These are phyloP conservation scores for Rhizophagus sp. DNA, from an alignment of 192 early-diverging fungal species.

Conservation along the genomic window DNA sequence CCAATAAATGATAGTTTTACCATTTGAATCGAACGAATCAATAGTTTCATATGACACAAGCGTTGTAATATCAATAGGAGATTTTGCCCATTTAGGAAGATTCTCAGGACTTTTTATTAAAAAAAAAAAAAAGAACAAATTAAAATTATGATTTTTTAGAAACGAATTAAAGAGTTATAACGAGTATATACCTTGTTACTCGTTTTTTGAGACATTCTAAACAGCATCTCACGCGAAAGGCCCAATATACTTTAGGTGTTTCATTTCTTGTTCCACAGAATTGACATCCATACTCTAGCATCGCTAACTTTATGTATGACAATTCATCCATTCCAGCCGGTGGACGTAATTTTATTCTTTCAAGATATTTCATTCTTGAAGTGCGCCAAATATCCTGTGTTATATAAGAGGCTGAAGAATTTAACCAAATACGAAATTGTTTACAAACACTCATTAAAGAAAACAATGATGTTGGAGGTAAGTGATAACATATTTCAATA, in stretches of 20 bases:
- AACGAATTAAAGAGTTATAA: background rate
- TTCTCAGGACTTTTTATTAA: background rate
- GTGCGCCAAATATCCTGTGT: conserved; percentile 19
- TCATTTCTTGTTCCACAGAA: conserved; percentile 16
- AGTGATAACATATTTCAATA: conserved; percentile 1
- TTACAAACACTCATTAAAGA: conserved; percentile 2
- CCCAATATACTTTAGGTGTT: conserved; percentile 24
- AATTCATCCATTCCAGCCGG: conserved; percentile 2
- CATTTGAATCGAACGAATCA: background rate
- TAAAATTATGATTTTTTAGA: background rate
- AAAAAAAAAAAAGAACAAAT: background rate
- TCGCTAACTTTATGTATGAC: conserved; percentile 3
- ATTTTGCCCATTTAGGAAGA: background rate
- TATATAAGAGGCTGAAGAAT: background rate
- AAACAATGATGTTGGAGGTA: background rate
- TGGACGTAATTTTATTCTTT: background rate
- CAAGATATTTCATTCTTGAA: background rate
- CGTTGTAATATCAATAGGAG: background rate
- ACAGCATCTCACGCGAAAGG: conserved; percentile 20
- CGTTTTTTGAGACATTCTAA: background rate
- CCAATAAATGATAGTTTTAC: background rate
- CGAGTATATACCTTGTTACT: background rate
- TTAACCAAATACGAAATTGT: conserved; percentile 8
- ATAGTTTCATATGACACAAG: background rate
- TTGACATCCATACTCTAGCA: conserved; percentile 18